Conservation (phyloP, 2,329 filamentous ascomycete species). For the Talaromyces amestolkiae region DNA sequence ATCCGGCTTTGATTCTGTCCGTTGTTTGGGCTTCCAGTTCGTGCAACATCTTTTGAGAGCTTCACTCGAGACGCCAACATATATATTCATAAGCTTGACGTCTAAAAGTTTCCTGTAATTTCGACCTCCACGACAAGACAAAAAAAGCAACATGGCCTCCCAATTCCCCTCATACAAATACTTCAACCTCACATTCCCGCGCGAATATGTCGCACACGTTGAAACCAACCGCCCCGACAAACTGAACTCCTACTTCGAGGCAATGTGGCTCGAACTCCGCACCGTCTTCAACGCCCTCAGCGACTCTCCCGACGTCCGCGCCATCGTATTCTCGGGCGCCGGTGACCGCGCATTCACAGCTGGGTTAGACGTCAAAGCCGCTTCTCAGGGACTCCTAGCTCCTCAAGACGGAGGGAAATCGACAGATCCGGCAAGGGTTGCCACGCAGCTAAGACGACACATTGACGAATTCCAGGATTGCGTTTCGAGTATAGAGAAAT, state of each 20-base stretch:
- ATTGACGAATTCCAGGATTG: constrained; percentile 78
- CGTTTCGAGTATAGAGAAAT: constrained; percentile 73
- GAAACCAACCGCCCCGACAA: constrained; percentile 86
- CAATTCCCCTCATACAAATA: constrained; percentile 43
- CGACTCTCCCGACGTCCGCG: constrained; percentile 67
- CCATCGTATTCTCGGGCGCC: constrained; percentile 74
- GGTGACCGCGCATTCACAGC: constrained; percentile 82
- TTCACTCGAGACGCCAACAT: not conserved
- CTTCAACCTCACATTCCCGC: constrained; percentile 72
- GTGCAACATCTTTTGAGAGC: not conserved
- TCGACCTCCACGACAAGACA: not conserved
- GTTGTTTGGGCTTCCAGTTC: not conserved
- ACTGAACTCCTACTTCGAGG: constrained; percentile 80
- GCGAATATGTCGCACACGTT: constrained; percentile 77
- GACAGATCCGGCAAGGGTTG: constrained; percentile 63
- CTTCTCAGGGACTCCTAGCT: constrained; percentile 42
- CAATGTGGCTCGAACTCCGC: constrained; percentile 83
- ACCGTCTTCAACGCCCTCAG: constrained; percentile 71
- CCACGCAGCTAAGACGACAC: constrained; percentile 61
- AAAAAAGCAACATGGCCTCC: constrained; percentile 1
- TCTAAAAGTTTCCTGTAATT: not conserved
- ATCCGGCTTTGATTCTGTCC: not conserved
- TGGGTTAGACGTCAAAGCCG: constrained; percentile 77
- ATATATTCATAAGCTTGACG: not conserved
- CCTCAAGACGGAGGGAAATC: constrained; percentile 26